These are phyloP conservation scores for Coffea humblotiana DNA, from an alignment of 305 asterid genomes.

Conservation along the genomic window DNA sequence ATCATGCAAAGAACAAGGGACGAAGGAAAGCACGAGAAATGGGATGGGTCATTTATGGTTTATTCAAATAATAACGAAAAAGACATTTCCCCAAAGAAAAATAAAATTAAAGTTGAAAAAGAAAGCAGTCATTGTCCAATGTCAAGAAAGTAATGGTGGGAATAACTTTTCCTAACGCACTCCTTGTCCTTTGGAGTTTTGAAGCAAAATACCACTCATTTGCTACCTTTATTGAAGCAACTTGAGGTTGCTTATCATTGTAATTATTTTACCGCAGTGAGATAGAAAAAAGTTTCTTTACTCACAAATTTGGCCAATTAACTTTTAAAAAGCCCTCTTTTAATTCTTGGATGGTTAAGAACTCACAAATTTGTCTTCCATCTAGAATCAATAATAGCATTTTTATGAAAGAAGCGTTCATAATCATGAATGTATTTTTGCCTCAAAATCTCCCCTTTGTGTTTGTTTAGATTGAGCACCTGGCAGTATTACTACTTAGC, in stretches of 20 bases:
- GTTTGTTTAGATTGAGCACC: no score
- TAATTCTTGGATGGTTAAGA: no score
- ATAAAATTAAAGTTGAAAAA: constrained; percentile 13
- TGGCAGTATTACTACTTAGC: no score
- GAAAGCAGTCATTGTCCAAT: constrained; percentile 18
- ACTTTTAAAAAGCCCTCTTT: no score
- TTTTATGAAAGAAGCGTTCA: no score
- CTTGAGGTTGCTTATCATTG: neutral
- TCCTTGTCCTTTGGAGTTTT: constrained; percentile 23
- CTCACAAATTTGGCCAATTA: no score
- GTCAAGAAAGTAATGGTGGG: constrained; percentile 5
- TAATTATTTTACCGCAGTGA: no score
- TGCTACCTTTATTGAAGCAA: neutral
- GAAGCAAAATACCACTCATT: neutral
- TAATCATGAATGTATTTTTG: no score
- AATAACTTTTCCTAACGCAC: constrained; percentile 25
- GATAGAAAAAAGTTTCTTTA: no score
- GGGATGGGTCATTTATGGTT: neutral
- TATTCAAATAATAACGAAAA: neutral
- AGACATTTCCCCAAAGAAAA: constrained; percentile 2
- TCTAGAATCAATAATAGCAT: no score
- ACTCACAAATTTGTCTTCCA: no score
- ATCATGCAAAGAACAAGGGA: neutral
- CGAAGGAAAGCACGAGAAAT: constrained; percentile 6
- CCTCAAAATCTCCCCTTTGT: no score